Conservation (phyloP, 495 filamentous ascomycete genomes). For the Talaromyces proteolyticus region DNA sequence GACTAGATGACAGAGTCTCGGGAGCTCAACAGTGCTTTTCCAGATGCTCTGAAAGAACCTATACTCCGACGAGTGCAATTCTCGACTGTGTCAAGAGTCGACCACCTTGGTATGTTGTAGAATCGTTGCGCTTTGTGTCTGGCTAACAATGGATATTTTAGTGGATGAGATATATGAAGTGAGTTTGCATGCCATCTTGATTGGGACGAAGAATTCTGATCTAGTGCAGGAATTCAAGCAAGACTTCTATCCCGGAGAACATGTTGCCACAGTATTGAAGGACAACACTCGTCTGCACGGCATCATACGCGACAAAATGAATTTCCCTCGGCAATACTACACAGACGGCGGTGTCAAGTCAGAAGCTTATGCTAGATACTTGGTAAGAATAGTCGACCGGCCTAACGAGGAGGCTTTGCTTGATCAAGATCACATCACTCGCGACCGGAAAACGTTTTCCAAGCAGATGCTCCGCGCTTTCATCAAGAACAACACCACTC, state of each 20-base stretch:
- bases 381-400: constrained; percentile 65
- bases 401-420: constrained; percentile 70
- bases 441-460: constrained; percentile 90
- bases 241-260: constrained; percentile 91
- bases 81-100: constrained; percentile 82
- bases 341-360: constrained; percentile 61
- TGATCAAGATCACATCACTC: constrained; percentile 74
- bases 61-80: constrained; percentile 89
- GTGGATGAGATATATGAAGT: constrained; percentile 66
- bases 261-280: constrained; percentile 65
- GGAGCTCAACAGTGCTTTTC: constrained; percentile 87
- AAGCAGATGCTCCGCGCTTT: constrained; percentile 92
- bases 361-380: constrained; percentile 69
- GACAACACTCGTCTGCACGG: constrained; percentile 70
- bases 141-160: constrained; percentile 24
- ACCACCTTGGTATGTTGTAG: constrained; percentile 64
- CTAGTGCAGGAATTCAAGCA: constrained; percentile 75
- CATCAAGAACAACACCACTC: constrained; percentile 86
- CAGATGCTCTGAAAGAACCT: constrained; percentile 84
- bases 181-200: constrained; percentile 12
- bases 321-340: constrained; percentile 55
- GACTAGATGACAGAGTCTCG: constrained; percentile 72
- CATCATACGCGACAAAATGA: constrained; percentile 79
- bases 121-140: background rate
- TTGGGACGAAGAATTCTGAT: constrained; percentile 21